Conservation (phyloP, 441 rosid species). For the Manihot esculenta region DNA sequence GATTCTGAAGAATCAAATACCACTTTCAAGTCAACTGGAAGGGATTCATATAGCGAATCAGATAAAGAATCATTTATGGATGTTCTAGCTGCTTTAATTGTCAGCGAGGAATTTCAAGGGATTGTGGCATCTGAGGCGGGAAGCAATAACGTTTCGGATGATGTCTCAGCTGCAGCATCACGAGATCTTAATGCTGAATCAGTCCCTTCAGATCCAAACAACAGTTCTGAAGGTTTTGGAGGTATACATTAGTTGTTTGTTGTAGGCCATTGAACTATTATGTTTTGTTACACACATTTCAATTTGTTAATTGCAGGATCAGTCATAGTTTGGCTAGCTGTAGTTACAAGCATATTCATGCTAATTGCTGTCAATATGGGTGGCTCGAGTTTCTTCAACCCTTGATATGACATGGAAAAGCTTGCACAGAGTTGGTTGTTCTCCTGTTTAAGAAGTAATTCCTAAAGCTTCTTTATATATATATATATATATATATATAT, state of each 20-base stretch:
- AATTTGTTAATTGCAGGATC: constrained; percentile 55
- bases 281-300: constrained; percentile 17
- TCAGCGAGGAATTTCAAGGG: constrained; percentile 95
- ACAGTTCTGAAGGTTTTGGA: constrained; percentile 36
- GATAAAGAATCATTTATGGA: constrained; percentile 90
- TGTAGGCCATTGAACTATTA: constrained; percentile 16
- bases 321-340: constrained; percentile 62
- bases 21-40: constrained; percentile 33
- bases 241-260: constrained; percentile 22
- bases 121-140: constrained; percentile 89
- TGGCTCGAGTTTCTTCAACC: constrained; percentile 81
- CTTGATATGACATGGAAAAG: constrained; percentile 45
- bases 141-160: constrained; percentile 44
- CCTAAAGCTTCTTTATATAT: constrained; percentile 18
- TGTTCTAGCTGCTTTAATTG: constrained; percentile 85
- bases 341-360: constrained; percentile 60
- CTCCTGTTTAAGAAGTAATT: constrained; percentile 38
- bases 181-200: constrained; percentile 33
- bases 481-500: not conserved
- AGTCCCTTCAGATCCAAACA: constrained; percentile 29
- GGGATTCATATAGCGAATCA: constrained; percentile 37
- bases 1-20: constrained; percentile 60
- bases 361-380: constrained; percentile 67
- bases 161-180: constrained; percentile 36
- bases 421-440: constrained; percentile 19